A percentile compares a stretch with the other conserved stretches of the same genome.
phyloP scores from a whole-genome alignment of 495 filamentous ascomycete genomes.

The Daldinia bambusicola region DNA sequence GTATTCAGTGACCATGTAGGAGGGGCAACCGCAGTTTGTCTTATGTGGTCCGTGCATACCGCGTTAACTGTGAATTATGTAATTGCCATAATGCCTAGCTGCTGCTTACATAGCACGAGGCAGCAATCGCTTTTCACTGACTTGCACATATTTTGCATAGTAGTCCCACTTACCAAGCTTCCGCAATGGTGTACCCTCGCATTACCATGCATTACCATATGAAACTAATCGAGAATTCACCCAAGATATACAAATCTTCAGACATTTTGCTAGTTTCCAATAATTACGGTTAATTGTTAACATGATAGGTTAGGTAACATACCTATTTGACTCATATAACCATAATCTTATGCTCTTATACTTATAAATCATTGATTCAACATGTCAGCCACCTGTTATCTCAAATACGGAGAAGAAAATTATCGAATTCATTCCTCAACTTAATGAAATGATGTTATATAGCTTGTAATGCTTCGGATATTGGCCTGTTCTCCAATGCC shows the following conservation, averaged over 20 bases:
- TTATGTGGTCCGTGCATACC: slow-evolving; percentile 17
- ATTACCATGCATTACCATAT: not conserved
- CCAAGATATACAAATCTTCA: not conserved
- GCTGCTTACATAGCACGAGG: too few species aligned
- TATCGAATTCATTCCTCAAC: slow-evolving; percentile 16
- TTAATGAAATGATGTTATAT: slow-evolving; percentile 42
- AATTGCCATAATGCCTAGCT: too few species aligned
- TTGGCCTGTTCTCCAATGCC: slow-evolving; percentile 43
- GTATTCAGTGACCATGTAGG: slow-evolving; percentile 7
- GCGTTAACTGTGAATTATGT: not conserved
- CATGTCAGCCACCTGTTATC: not conserved
- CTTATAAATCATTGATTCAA: not conserved
- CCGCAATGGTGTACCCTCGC: not conserved
- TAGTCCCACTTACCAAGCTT: not conserved
- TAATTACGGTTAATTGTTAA: not conserved
- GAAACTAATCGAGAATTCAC: not conserved
- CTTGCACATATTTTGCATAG: too few species aligned
- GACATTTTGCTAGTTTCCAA: not conserved
- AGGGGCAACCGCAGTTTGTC: slow-evolving; percentile 21
- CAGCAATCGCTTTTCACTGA: not conserved
- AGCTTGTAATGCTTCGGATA: slow-evolving; percentile 35
- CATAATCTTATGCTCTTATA: not conserved
- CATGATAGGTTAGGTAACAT: not conserved
- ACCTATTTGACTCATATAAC: not conserved
- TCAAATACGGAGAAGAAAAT: not conserved